Evolutionary conservation across 1,284 basidiomycete species (phyloP).

Genomic region (Malassezia yamatoensis): DNA sequence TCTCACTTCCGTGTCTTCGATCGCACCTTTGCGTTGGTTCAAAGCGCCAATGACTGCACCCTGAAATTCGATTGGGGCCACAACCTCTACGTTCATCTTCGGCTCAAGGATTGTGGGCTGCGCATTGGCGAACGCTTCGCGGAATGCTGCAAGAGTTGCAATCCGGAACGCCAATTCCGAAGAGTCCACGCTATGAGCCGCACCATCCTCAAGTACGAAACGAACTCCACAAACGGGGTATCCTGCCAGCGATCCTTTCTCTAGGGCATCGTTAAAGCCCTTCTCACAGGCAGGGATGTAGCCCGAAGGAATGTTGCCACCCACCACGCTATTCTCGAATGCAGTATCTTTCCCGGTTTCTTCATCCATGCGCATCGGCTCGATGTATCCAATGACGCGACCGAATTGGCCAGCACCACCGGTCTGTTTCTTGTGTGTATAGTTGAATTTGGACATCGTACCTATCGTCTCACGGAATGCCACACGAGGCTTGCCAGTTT

Average conservation of each 20-base stretch:
- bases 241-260: conserved; percentile 81
- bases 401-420: conserved; percentile 96
- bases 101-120: conserved; percentile 82
- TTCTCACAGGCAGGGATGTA: conserved; percentile 94
- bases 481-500: conserved; percentile 89
- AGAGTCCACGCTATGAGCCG: conserved; percentile 88
- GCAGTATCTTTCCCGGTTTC: conserved; percentile 74
- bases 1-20: conserved; percentile 88
- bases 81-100: conserved; percentile 95
- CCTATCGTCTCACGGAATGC: conserved; percentile 94
- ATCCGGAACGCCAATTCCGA: conserved; percentile 91
- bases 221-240: conserved; percentile 77
- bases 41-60: conserved; percentile 89
- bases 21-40: conserved; percentile 85
- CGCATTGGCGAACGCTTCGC: conserved; percentile 73
- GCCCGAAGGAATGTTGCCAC: conserved; percentile 78
- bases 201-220: conserved; percentile 84
- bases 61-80: conserved; percentile 93
- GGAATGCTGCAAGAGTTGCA: conserved; percentile 81
- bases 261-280: conserved; percentile 89
- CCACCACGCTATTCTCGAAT: conserved; percentile 82
- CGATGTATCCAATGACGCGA: conserved; percentile 75
- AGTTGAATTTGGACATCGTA: conserved; percentile 68
- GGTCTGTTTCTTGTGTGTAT: conserved; percentile 96
- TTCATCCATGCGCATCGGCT: conserved; percentile 72